Evolutionary conservation across 208 protist species (phyloP), one percentile per base, ranked within the genome.

Genomic region (Acanthamoeba lenticulata): DNA sequence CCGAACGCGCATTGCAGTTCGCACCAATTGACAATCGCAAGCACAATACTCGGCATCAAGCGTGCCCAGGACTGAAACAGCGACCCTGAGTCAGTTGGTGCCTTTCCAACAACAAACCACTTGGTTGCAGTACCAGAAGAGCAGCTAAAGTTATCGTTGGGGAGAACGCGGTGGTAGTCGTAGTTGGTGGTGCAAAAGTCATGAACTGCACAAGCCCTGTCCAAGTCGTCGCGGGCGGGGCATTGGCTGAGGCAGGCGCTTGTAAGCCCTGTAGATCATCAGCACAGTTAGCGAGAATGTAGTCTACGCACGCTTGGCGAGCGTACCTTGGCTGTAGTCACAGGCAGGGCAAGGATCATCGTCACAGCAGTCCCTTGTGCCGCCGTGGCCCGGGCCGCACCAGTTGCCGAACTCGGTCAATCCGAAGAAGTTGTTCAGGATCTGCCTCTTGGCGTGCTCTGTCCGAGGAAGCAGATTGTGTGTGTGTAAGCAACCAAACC

Each of bases 381-480:
- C 83, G 38, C 83, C 83, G 55, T 90, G 83, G 55, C 83, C 55
- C 0, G 83, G 45, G 1, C 83, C 83, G 49, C 83, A 90, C 83
- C 83, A 90, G 83, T 90, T 90, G 49, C 83, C 83, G 47, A 34
- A 90, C 74, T 83, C 74, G 24, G 74, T 32, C 40, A 83, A 17
- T 9, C 42, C 74, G 24, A 83, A 83, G 74, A 83, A 83, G 74
- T 83, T 83, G 19, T 83, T 52, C 0, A 83, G 42, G 40, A 83
- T 38, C 74, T 83, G 74, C 11, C 74, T 34, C 42, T 52, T 44
- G 6, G 74, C 24, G 17, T 0, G 42, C 74, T 52, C 74, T 83
- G 65, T 40, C 24, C 1, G 3, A 17, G 62, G 57, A 29, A 29
- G 11, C 62, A 69, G 7, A 49, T 5, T 83, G 36, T 40, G 40